Conservation (phyloP, 2,329 filamentous ascomycete genomes). For the Juglanconis juglandina region DNA sequence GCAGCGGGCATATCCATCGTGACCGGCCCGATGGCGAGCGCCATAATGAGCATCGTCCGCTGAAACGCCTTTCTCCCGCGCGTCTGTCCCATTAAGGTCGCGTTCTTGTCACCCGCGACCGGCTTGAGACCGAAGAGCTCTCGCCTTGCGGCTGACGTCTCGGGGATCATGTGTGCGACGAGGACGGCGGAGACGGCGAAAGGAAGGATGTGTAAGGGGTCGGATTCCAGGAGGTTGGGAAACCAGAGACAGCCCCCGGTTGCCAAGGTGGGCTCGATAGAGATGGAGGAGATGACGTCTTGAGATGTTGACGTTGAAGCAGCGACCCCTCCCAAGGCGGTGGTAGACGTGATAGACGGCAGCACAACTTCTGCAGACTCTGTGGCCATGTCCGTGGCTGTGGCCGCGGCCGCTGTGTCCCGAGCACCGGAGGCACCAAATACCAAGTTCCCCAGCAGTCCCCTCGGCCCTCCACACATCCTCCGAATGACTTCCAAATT, state of each 20-base stretch:
- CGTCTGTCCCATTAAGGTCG: not conserved
- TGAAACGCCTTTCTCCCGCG: conserved; percentile 22
- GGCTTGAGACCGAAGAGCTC: conserved; percentile 23
- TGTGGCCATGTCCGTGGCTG: not conserved
- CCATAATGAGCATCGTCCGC: conserved; percentile 28
- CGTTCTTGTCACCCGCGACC: not conserved
- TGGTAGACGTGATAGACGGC: conserved; percentile 2
- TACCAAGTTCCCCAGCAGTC: conserved; percentile 33
- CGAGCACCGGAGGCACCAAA: conserved; percentile 17
- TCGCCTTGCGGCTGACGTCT: conserved; percentile 22
- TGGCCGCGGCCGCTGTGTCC: not conserved
- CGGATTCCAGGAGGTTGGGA: conserved; percentile 47
- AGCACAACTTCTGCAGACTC: not conserved
- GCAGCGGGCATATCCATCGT: conserved; percentile 39
- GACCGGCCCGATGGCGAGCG: conserved; percentile 31
- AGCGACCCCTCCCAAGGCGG: conserved; percentile 24
- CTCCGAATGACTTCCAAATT: conserved; percentile 49
- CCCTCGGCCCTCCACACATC: conserved; percentile 39
- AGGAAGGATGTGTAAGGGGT: conserved; percentile 50
- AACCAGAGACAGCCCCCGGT: conserved; percentile 56
- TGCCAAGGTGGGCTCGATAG: conserved; percentile 33
- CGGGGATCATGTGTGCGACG: conserved; percentile 32
- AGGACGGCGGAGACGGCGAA: conserved; percentile 34
- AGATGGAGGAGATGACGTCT: conserved; percentile 1
- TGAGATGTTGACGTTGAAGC: conserved; percentile 17